Conservation (phyloP, 345 rosid species). For the Eucalyptus caleyi region DNA sequence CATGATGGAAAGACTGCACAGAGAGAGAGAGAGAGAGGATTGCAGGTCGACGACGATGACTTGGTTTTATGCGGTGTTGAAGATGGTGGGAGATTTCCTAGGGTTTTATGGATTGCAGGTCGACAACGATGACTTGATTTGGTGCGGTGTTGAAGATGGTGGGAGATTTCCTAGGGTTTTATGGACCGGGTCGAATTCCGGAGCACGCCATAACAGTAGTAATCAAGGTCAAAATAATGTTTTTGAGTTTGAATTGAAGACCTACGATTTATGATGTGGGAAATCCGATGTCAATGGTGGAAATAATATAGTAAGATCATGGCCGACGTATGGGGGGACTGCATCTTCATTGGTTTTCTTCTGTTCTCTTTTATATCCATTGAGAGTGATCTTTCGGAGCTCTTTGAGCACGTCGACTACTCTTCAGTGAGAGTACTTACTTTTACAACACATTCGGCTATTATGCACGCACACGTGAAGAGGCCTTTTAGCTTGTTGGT, state of each 20-base stretch:
- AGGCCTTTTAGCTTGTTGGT: not conserved
- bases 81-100: not conserved
- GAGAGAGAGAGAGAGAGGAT: not conserved
- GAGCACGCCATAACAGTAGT: not conserved
- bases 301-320: not conserved
- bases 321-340: not conserved
- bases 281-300: not conserved
- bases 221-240: not conserved
- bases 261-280: not conserved
- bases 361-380: not conserved
- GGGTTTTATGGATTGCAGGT: not conserved
- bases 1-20: not conserved
- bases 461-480: not conserved
- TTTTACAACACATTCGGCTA: not conserved
- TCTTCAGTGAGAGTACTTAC: not conserved
- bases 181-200: not conserved
- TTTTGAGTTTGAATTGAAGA: not conserved
- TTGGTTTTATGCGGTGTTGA: not conserved
- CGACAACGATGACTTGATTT: not conserved
- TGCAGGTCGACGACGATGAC: not conserved
- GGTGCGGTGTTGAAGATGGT: not conserved
- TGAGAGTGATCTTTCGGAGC: not conserved
- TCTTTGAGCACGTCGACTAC: not conserved
- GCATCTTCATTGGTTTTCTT: not conserved
- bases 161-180: not conserved